phyloP scores from a whole-genome alignment of 2,329 filamentous ascomycete genomes.

The Zalaria sp. region DNA sequence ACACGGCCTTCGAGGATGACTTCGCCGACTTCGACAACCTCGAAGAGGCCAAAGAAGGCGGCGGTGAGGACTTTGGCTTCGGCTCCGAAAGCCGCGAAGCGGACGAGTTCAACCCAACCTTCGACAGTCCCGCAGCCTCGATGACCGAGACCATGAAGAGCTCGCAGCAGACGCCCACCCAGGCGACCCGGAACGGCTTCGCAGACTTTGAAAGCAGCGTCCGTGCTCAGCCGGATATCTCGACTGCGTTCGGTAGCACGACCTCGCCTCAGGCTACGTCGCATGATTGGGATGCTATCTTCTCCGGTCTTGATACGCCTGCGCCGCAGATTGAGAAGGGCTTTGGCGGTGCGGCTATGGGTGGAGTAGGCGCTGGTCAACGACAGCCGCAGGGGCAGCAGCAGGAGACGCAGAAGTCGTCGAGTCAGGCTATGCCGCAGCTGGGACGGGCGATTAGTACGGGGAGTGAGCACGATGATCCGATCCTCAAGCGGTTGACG shows the following conservation, averaged over 20 bases:
- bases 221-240: conserved; percentile 12
- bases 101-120: conserved; percentile 71
- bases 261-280: conserved; percentile 16
- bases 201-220: conserved; percentile 11
- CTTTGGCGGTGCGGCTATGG: conserved; percentile 2
- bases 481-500: conserved; percentile 77
- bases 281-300: conserved; percentile 93
- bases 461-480: conserved; percentile 73
- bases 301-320: conserved; percentile 59
- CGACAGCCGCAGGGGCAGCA: conserved; percentile 7
- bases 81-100: conserved; percentile 43
- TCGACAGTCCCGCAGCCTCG: conserved; percentile 49
- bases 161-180: conserved; percentile 21
- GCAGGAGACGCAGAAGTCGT: neutral
- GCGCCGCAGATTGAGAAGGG: conserved; percentile 1
- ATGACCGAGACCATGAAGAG: conserved; percentile 31
- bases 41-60: conserved; percentile 65
- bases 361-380: neutral
- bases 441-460: conserved; percentile 57
- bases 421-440: conserved; percentile 19
- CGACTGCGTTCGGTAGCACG: conserved; percentile 5
- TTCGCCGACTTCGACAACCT: conserved; percentile 74
- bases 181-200: conserved; percentile 16
- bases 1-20: conserved; percentile 53
- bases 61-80: conserved; percentile 46